Evolutionary conservation across 2,329 filamentous ascomycete species (phyloP).

Genomic region (Nemania diffusa): DNA sequence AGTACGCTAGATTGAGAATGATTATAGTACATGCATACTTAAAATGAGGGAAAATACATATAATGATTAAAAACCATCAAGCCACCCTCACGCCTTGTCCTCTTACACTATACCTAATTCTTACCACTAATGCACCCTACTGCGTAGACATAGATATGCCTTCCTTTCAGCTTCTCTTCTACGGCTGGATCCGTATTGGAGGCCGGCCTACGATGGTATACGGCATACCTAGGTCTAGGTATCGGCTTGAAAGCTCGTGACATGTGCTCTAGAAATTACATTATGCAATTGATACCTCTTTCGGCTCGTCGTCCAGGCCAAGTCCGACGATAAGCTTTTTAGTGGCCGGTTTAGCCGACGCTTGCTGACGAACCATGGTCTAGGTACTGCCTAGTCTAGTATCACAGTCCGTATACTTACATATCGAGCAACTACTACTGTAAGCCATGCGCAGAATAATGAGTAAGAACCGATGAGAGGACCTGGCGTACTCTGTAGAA

Average conservation of each 20-base stretch:
- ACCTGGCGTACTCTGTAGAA: no score
- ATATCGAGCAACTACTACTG: background rate
- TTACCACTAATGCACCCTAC: background rate
- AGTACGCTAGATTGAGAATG: background rate
- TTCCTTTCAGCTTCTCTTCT: no score
- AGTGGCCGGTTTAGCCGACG: background rate
- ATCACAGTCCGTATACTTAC: background rate
- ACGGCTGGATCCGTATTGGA: no score
- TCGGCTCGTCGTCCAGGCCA: constrained; percentile 6
- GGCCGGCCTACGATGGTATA: no score
- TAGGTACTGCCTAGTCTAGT: background rate
- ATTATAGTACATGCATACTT: background rate
- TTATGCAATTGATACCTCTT: background rate
- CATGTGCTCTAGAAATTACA: background rate
- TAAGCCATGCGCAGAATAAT: background rate
- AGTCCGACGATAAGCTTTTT: background rate
- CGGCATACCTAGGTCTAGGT: no score
- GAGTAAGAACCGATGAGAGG: background rate
- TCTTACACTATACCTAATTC: background rate
- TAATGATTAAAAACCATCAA: background rate
- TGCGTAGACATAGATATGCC: no score
- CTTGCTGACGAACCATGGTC: background rate
- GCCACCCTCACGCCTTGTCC: background rate
- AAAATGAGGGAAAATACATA: background rate
- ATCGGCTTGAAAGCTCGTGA: background rate